Evolutionary conservation across 306 rosid genomes (phyloP).

Genomic region (Vigna angularis): DNA sequence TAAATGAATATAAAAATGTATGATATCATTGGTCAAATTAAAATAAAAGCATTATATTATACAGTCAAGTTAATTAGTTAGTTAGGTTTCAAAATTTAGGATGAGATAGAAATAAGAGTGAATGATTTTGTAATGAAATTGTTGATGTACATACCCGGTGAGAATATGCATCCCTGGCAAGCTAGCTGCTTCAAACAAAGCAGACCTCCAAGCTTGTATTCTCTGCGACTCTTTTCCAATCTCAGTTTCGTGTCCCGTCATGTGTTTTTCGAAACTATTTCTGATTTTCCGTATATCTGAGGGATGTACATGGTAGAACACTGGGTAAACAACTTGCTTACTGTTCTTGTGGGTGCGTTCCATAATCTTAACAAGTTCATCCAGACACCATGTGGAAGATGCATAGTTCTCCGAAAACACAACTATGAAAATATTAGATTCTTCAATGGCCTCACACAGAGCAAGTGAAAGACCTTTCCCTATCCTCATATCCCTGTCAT

Average conservation of each 20-base stretch:
- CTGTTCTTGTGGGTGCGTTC: rapidly evolving
- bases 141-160: not conserved
- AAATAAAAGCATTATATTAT: too few species aligned
- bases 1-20: too few species aligned
- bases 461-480: too few species aligned
- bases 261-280: not conserved
- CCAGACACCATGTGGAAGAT: not conserved
- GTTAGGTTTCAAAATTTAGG: too few species aligned
- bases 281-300: not conserved
- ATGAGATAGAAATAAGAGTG: too few species aligned
- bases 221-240: not conserved
- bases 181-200: not conserved
- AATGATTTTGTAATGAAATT: too few species aligned
- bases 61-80: too few species aligned
- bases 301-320: not conserved
- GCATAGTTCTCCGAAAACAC: not conserved
- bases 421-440: not conserved
- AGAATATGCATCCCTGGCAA: not conserved
- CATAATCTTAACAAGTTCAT: not conserved
- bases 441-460: not conserved
- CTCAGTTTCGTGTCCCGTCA: not conserved
- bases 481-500: not conserved
- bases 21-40: too few species aligned
- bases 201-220: not conserved
- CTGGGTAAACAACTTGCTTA: not conserved